Conservation (phyloP, 257 asterid species). For the Capsicum chinense region DNA sequence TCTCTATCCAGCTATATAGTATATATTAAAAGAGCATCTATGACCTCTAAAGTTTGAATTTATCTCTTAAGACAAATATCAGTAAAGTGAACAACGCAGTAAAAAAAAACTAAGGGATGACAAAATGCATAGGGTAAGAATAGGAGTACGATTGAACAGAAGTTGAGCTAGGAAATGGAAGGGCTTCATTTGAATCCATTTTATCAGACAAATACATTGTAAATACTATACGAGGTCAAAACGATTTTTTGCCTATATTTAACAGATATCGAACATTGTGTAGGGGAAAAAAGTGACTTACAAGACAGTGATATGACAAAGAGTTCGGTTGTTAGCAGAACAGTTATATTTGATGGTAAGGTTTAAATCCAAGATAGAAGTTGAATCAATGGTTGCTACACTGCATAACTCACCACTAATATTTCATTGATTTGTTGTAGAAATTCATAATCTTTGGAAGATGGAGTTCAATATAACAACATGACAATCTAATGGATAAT, state of each 20-base stretch:
- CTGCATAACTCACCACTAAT: constrained; percentile 65
- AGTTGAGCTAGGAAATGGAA: not conserved
- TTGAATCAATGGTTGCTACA: constrained; percentile 53
- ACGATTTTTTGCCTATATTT: not conserved
- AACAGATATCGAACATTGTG: too few species aligned
- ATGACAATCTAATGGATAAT: not conserved
- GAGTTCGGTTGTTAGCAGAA: constrained; percentile 43
- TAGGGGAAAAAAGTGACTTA: constrained; percentile 22
- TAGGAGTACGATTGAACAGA: not conserved
- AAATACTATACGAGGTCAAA: not conserved
- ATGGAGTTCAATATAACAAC: constrained; percentile 48
- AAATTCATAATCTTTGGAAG: constrained; percentile 47
- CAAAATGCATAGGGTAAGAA: not conserved
- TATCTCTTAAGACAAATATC: too few species aligned
- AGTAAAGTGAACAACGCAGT: too few species aligned
- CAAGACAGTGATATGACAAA: constrained; percentile 53
- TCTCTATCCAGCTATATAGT: too few species aligned
- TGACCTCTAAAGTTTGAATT: not conserved
- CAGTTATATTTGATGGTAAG: constrained; percentile 74
- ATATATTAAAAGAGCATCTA: not conserved
- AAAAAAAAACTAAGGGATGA: not conserved
- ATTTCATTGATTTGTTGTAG: constrained; percentile 53
- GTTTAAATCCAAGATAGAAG: constrained; percentile 29
- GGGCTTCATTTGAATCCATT: too few species aligned
- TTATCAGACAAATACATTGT: not conserved